A percentile compares a stretch with the other conserved stretches of the same genome.
Conservation (phyloP, 768 basidiomycete genomes). For the Hygrophorus pudorinus region DNA sequence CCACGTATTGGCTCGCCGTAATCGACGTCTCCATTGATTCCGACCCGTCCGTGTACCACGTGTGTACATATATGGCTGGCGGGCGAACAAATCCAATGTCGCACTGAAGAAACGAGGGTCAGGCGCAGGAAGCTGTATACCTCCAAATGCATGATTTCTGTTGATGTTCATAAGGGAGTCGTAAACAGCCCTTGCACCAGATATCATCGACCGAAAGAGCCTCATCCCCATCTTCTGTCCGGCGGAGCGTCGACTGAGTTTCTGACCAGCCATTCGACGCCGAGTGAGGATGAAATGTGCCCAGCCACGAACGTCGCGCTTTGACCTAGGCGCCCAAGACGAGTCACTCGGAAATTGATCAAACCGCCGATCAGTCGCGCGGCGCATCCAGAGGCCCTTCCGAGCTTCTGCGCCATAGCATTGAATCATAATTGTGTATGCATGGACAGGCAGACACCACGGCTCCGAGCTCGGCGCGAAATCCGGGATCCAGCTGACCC, state of each 20-base stretch:
- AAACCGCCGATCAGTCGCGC: slow-evolving; percentile 4
- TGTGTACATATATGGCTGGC: slow-evolving; percentile 8
- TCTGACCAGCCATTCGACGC: neutral
- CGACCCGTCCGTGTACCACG: slow-evolving; percentile 11
- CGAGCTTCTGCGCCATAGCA: slow-evolving; percentile 41
- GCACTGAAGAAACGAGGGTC: slow-evolving; percentile 68
- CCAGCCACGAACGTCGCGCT: slow-evolving; percentile 10
- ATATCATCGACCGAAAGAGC: slow-evolving; percentile 7
- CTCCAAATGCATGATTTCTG: slow-evolving; percentile 3
- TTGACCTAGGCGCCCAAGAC: slow-evolving; percentile 2
- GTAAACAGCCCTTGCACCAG: slow-evolving; percentile 10
- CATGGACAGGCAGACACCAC: slow-evolving; percentile 57
- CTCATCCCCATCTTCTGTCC: slow-evolving; percentile 8
- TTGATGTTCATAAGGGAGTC: slow-evolving; percentile 11
- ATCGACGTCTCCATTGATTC: slow-evolving; percentile 20
- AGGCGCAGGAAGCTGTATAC: slow-evolving; percentile 26
- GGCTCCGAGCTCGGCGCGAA: slow-evolving; percentile 23
- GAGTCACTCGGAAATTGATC: slow-evolving; percentile 3
- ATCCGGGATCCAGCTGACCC: slow-evolving; percentile 34
- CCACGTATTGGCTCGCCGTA: slow-evolving; percentile 16
- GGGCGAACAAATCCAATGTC: slow-evolving; percentile 34
- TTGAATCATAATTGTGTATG: slow-evolving; percentile 67
- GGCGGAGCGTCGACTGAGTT: neutral
- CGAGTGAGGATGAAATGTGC: slow-evolving; percentile 4
- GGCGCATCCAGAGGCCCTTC: slow-evolving; percentile 8